phyloP scores from a whole-genome alignment of 1,284 basidiomycete species.

The Leccinum griseonigrum region DNA sequence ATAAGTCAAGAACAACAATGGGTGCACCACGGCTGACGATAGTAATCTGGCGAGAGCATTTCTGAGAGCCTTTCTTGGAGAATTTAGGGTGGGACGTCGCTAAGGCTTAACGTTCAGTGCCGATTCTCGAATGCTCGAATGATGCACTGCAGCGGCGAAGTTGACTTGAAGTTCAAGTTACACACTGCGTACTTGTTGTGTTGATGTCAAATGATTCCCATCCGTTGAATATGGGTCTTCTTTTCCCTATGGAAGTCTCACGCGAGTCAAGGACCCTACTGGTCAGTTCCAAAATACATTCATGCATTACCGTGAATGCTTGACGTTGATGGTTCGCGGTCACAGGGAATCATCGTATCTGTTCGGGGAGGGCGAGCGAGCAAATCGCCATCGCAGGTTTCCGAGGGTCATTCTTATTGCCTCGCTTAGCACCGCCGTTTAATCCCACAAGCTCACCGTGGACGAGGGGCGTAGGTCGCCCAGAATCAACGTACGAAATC shows the following conservation, averaged over 20 bases:
- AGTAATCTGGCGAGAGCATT: background rate
- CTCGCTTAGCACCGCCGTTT: constrained; percentile 2
- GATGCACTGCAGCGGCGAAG: background rate
- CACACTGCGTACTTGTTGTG: background rate
- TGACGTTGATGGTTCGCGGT: constrained; percentile 1
- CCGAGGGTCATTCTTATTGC: background rate
- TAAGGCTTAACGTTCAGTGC: background rate
- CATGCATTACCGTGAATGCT: background rate
- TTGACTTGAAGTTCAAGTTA: background rate
- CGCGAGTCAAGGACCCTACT: constrained; percentile 5
- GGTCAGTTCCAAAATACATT: background rate
- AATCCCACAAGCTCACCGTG: background rate
- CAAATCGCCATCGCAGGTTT: background rate
- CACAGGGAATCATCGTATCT: background rate
- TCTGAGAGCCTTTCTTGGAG: background rate
- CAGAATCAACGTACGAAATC: background rate
- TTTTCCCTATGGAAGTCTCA: constrained; percentile 5
- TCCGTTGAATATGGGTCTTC: background rate
- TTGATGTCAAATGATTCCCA: constrained; percentile 6
- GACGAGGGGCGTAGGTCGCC: background rate
- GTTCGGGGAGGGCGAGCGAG: background rate
- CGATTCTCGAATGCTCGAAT: background rate
- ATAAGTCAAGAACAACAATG: background rate
- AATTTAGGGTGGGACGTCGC: background rate
- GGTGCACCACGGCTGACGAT: background rate